A percentile compares a stretch with the other conserved stretches of the same genome.
These are phyloP conservation scores for Saccharomycopsis microspora DNA, from an alignment of 805 yeast species.

Conservation along the genomic window DNA sequence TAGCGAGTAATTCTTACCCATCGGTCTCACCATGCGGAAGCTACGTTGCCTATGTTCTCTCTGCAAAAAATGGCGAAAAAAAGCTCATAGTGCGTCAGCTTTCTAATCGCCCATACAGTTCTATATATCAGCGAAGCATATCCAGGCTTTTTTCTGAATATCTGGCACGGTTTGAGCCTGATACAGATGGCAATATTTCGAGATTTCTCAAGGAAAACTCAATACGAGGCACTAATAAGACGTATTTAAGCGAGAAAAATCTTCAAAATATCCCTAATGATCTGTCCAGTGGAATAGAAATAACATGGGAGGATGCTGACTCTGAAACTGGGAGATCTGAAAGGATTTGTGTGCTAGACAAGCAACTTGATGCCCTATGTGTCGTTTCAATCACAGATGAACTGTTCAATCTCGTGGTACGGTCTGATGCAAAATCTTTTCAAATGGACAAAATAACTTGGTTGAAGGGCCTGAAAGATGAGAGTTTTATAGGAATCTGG, in stretches of 20 bases:
- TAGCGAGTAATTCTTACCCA: neutral
- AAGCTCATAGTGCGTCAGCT: slow-evolving; percentile 8
- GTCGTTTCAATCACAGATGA: neutral
- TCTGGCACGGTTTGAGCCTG: neutral
- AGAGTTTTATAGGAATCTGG: no score
- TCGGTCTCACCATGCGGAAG: slow-evolving; percentile 4
- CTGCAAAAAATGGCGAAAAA: neutral
- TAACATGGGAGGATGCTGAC: neutral
- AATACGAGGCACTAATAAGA: neutral
- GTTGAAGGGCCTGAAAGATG: no score
- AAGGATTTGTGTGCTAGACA: neutral
- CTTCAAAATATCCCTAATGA: neutral
- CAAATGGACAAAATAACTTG: no score
- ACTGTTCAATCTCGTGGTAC: no score
- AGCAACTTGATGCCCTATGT: neutral
- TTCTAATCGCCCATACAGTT: neutral
- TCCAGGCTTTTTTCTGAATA: neutral
- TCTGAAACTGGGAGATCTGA: neutral
- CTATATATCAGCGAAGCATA: slow-evolving; percentile 1
- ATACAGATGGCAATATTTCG: neutral
- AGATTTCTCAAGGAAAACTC: neutral
- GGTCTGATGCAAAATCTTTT: no score
- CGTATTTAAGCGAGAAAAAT: neutral
- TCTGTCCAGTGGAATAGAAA: neutral
- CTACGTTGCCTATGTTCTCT: slow-evolving; percentile 10